Evolutionary conservation across 768 basidiomycete genomes (phyloP), one percentile per base, ranked within the genome.

Genomic region (Leccinum uliginosum): DNA sequence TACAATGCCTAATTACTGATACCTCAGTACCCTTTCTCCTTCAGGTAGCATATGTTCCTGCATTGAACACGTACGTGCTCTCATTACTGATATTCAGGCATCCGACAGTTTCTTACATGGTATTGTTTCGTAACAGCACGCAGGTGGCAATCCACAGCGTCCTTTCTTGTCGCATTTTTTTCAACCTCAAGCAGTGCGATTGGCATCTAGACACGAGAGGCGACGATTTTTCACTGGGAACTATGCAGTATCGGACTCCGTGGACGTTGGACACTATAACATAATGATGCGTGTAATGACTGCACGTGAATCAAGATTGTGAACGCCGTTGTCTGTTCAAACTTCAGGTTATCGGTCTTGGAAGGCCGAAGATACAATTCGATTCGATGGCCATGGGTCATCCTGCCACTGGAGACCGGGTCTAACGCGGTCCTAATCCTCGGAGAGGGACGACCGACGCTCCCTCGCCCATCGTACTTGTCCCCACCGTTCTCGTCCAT

Each of bases 101-200:
- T 19, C 4, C 10, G 3, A 2, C 8, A 2, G 19, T 55, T 35
- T 56, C 58, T 67, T 44, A 23, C 17, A 35, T 35, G 15, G 30
- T 32, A 0, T 45, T 52, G 4, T 27, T 47, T 29, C 8, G 10
- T 12, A 32, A 60, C 34, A 69, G 67, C 14, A 66, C 66, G 3
- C 68, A 66, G 50, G 55, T 72, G 34, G 70, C 59, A 0, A 26
- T 69, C 32, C 68, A 70, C n/a, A 50, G 68, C n/a, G 46, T 72
- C 19, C 60, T 69, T 11, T 60, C 65, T 30, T 63, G 30, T 32
- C 30, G 30, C 30, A 32, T 32, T 32, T 32, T 32, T 32, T 32
- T 32, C 30, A 32, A 32, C 43, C 68, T 72, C 4, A 58, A 49
- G 23, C 53, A 60, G 21, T 65, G 63, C 19, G 60, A 66, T 30